Evolutionary conservation across 106 monocot genomes (phyloP).

Genomic region (Chionographis japonica): DNA sequence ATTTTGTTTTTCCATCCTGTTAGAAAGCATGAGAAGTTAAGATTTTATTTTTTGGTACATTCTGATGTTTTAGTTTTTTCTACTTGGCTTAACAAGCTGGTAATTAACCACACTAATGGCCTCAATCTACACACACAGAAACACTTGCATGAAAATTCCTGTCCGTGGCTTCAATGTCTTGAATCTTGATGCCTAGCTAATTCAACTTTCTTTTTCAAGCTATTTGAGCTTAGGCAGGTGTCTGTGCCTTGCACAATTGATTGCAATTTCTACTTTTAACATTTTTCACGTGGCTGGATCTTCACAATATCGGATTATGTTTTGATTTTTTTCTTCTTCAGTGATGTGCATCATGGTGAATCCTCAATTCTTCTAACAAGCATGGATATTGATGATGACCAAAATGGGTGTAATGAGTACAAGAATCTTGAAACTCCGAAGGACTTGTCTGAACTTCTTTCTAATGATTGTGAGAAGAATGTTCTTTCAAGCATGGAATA

Average conservation of each 20-base stretch:
- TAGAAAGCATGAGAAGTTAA: too few species aligned
- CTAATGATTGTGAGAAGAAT: constrained; percentile 10
- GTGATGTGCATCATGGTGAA: constrained; percentile 37
- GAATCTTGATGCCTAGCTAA: too few species aligned
- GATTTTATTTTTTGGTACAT: too few species aligned
- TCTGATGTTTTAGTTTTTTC: too few species aligned
- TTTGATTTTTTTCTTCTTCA: constrained; percentile 15
- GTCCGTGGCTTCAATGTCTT: too few species aligned
- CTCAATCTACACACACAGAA: too few species aligned
- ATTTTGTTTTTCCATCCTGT: too few species aligned
- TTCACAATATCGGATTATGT: background rate
- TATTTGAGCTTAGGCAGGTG: background rate
- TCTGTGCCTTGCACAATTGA: background rate
- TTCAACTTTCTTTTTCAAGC: too few species aligned
- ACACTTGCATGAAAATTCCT: too few species aligned
- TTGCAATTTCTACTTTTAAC: background rate
- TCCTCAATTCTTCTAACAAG: constrained; percentile 28
- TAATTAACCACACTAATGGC: too few species aligned
- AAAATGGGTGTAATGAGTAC: constrained; percentile 25
- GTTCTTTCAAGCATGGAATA: constrained; percentile 11
- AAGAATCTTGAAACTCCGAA: constrained; percentile 22
- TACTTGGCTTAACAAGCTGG: too few species aligned
- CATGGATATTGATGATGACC: constrained; percentile 51
- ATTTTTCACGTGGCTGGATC: background rate
- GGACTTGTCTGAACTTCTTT: constrained; percentile 26